Evolutionary conservation across 2,329 filamentous ascomycete genomes (phyloP), one percentile per base, ranked within the genome.

Genomic region (Simplicillium aogashimaense): DNA sequence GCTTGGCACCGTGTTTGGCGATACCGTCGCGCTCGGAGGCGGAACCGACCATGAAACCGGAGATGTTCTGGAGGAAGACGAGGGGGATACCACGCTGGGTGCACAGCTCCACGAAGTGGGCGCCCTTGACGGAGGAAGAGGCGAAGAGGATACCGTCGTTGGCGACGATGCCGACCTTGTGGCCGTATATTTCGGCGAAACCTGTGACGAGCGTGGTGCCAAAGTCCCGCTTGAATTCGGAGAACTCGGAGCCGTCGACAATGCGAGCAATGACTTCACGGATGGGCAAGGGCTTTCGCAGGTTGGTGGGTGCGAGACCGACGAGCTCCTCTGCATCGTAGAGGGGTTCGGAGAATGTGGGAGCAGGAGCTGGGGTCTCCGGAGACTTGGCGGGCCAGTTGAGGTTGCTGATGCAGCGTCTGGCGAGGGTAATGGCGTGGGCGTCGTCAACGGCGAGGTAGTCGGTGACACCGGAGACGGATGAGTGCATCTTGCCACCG

Each of bases 101-200:
- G 67, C 90, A 97, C 4, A 98, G 77, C 63, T 98, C 86, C 53
- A 97, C 87, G 61, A 98, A 98, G 65, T 98, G 92, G 0, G 92
- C 88, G 29, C 89, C 92, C 65, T 98, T 98, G 45, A 95, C 73
- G 8, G 87, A 81, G 9, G 86, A 88, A 38, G 88, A 78, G 41
- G 85, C 87, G 68, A 97, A 94, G 7, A 98, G 72, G 52, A 97
- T 95, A 40, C 92, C 92, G 53, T 95, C 92, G 67, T 97, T 97
- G 47, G 90, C 90, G 14, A 98, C 72, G 53, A 98, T 94, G 46
- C 90, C 90, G 14, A 97, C 87, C 40, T 78, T 84, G 49, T 94
- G 84, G 34, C 89, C 88, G 61, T 95, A 85, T 55, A 97, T 94
- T 51, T 72, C 74, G 2, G 86, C 90, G 57, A 97, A 95, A 32